These are phyloP conservation scores for Rosa rugosa DNA, from an alignment of 306 rosid genomes.

Conservation along the genomic window DNA sequence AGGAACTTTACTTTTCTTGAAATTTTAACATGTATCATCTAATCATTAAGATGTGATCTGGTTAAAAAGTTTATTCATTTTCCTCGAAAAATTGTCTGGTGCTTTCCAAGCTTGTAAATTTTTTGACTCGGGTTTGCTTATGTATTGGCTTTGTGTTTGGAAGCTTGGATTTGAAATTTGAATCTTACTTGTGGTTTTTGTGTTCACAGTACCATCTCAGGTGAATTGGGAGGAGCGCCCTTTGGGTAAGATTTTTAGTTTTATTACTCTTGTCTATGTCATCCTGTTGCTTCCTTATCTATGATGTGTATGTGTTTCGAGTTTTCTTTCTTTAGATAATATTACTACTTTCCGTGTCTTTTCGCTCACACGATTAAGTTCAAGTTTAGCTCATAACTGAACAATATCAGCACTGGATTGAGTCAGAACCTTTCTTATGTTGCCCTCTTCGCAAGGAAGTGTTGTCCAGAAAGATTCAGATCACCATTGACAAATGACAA, in stretches of 20 bases:
- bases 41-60: not conserved
- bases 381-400: not conserved
- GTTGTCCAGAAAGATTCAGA: not conserved
- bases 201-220: constrained; percentile 75
- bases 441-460: not conserved
- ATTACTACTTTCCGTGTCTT: not conserved
- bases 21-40: not conserved
- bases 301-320: not conserved
- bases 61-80: not conserved
- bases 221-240: constrained; percentile 86
- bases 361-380: not conserved
- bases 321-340: not conserved
- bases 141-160: not conserved
- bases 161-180: not conserved
- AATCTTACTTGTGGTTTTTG: not conserved
- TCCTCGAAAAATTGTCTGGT: not conserved
- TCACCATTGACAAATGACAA: too few relatives aligned
- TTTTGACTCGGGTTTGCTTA: not conserved
- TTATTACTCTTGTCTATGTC: not conserved
- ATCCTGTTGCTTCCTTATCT: not conserved
- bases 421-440: not conserved
- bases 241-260: constrained; percentile 61
- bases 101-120: not conserved
- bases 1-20: not conserved
- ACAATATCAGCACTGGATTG: not conserved